A percentile compares a stretch with the other conserved stretches of the same genome.
These are phyloP conservation scores for Rheum nobile DNA, from an alignment of 148 eudicot species.

Conservation along the genomic window DNA sequence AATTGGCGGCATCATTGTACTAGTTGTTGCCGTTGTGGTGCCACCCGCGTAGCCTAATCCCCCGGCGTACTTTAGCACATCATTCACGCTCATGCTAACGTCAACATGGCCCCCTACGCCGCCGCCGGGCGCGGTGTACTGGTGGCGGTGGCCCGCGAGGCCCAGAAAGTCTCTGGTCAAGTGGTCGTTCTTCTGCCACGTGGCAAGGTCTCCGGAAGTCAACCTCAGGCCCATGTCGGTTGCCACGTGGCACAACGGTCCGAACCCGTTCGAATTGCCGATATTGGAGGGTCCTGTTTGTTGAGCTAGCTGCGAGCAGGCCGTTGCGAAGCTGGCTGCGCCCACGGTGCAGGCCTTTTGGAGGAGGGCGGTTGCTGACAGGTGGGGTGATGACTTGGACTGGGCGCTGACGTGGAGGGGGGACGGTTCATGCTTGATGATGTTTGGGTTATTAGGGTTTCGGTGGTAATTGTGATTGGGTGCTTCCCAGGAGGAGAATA, in stretches of 20 bases:
- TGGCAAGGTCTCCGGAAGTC: slow-evolving; percentile 12
- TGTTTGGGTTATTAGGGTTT: slow-evolving; percentile 15
- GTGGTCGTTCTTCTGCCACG: slow-evolving; percentile 44
- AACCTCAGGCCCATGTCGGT: background rate
- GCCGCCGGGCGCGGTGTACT: background rate
- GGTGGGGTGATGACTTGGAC: slow-evolving; percentile 14
- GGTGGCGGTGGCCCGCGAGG: slow-evolving; percentile 19
- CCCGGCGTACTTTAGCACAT: slow-evolving; percentile 1
- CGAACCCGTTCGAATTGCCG: background rate
- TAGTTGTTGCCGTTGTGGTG: slow-evolving; percentile 17
- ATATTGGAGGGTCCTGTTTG: background rate
- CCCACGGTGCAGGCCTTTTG: slow-evolving; percentile 65
- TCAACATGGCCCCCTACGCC: slow-evolving; percentile 13
- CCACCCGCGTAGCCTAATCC: slow-evolving; percentile 23
- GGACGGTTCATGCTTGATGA: slow-evolving; percentile 4
- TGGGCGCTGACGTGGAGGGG: slow-evolving; percentile 8
- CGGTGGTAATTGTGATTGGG: slow-evolving; percentile 21
- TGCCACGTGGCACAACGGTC: background rate
- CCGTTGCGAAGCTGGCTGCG: slow-evolving; percentile 1
- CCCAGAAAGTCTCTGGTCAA: slow-evolving; percentile 83
- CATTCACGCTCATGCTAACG: slow-evolving; percentile 3
- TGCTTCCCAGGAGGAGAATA: slow-evolving; percentile 21
- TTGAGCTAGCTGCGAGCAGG: background rate
- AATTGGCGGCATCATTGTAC: background rate
- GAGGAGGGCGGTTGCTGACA: slow-evolving; percentile 54